Base-by-base conservation (phyloP, 2,329 filamentous ascomycete genomes). In the Fusarium hainanense region DNA sequence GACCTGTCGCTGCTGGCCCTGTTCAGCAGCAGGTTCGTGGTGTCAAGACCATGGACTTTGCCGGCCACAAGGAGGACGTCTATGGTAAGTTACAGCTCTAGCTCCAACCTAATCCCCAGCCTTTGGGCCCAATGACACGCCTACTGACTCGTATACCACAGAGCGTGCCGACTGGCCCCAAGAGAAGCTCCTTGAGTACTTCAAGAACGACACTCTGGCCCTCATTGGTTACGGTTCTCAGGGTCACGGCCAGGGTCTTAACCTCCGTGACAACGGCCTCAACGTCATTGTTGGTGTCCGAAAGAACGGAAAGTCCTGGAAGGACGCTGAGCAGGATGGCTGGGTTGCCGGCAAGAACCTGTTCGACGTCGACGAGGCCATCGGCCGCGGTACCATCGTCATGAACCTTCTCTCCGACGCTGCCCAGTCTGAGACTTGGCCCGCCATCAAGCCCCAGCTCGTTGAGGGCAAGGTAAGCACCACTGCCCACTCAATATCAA, bases 331-430 rank as follows among this genome's bases (percentile, higher is more conserved):
- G 79, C 90, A 97, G 85, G 96, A 99, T 84, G 96, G 96, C 85
- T 99, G 96, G 96, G 91, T 98, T 63, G 92, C 93, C 79, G 96
- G 94, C 84, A 97, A 95, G 89, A 99, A 98, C 90, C 90, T 99
- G 77, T 99, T 99, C 86, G 95, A 98, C 78, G 92, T 99, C 77
- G 94, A 97, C 80, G 94, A 97, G 85, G 96, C 96, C 82, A 98
- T 99, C 85, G 85, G 88, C 81, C 92, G 91, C 83, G 93, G 95
- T 81, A 94, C 94, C 84, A 93, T 98, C 82, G 82, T 99, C 89
- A 99, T 99, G 96, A 99, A 99, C 91, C 88, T 99, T 76, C 93
- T 99, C 84, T 93, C 90, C 82, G 96, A 99, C 82, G 96, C 96
- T 78, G 96, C 96, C 77, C 96, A 99, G 90, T 94, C 90, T 79